phyloP scores from a whole-genome alignment of 163 green algal genomes.

The Scenedesmus sp. region DNA sequence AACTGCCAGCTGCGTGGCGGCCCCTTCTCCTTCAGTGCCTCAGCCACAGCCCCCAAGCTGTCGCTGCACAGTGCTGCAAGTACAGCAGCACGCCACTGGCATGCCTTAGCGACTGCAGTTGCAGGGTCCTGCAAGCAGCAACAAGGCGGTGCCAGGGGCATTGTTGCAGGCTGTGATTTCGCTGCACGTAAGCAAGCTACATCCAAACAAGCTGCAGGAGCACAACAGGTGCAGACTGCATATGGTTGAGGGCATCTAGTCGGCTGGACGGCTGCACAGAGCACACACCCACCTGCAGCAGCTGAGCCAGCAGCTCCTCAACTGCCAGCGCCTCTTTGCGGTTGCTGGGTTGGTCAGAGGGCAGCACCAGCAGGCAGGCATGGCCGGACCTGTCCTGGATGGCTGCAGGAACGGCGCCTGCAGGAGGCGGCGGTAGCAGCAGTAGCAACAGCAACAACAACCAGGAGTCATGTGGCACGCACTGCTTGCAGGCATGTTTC shows the following conservation, averaged over 20 bases:
- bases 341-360: conserved; percentile 63
- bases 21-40: conserved; percentile 45
- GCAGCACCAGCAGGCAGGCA: conserved; percentile 69
- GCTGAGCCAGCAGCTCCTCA: conserved; percentile 60
- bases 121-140: conserved; percentile 21
- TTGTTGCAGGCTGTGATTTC: neutral
- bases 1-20: conserved; percentile 39
- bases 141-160: neutral
- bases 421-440: neutral
- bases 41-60: conserved; percentile 50
- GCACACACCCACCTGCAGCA: conserved; percentile 45
- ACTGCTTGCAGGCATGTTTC: neutral
- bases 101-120: conserved; percentile 42
- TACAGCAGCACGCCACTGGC: conserved; percentile 54
- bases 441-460: neutral
- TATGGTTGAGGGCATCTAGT: neutral
- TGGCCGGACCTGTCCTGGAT: conserved; percentile 52
- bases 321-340: conserved; percentile 64
- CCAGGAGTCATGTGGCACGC: neutral
- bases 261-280: neutral
- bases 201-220: neutral
- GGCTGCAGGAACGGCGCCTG: conserved; percentile 52
- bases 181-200: neutral
- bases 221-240: too few relatives aligned
- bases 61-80: conserved; percentile 60